Base-by-base conservation (phyloP, 2,329 filamentous ascomycete species). In the Fusarium armeniacum region DNA sequence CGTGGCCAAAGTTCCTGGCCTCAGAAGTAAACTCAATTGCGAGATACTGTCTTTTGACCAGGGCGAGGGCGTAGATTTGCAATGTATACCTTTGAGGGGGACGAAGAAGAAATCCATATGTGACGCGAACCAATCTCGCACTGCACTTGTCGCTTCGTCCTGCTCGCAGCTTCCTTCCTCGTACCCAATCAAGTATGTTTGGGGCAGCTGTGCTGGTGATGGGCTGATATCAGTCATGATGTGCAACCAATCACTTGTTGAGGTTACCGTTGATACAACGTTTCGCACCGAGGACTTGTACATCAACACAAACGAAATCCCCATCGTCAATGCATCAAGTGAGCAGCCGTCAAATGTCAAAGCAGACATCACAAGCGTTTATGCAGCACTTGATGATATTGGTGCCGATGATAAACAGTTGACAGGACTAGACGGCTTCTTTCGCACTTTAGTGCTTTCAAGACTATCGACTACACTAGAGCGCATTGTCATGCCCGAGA, bases 371-470 rank as follows among this genome's bases (percentile, higher is more conserved):
- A 66, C 71, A 7, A 70, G 60, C 20, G 62, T 62, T 20, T 76
- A 76, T 18, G 46, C 36, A 18, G 62, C 63, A 11, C 63, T 76
- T n/a, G 58, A 50, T 3, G 51, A 67, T 8, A 45, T 73, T 11
- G 69, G 62, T 13, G 35, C 61, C 4, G 41, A 73, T 7, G 64
- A 73, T 30, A 62, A 60, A n/a, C 58, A 51, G 10, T 45, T 75
- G 26, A 55, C 65, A 9, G 74, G 74, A 2, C 55, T 76, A 13
- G 74, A 76, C 22, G 56, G 64, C 26, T 77, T 77, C 68, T 77
- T 76, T 46, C 67, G 71, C 22, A 70, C 75, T 18, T 56, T 76
- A 7, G 70, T 74, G 18, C 46, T 70, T 38, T 76, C 75, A 18
- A 62, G 74, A 12, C 60, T 76, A 4, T 58, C 73, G 5, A 55